Evolutionary conservation across 768 basidiomycete genomes (phyloP).

Genomic region (Rickenella mellea): DNA sequence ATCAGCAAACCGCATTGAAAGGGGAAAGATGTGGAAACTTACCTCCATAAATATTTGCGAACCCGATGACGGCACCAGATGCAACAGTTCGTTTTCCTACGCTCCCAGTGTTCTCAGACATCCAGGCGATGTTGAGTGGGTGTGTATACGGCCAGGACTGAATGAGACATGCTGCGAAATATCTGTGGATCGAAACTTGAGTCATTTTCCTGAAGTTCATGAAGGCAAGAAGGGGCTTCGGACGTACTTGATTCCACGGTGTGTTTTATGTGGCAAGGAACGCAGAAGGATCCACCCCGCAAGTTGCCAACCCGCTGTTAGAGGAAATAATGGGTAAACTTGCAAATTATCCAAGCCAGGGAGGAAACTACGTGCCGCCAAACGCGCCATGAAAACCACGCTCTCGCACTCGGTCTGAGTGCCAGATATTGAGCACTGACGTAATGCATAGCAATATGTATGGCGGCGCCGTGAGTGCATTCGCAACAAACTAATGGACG

Average conservation of each 20-base stretch:
- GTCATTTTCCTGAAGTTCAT: no score
- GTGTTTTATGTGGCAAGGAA: neutral
- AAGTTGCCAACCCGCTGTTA: neutral
- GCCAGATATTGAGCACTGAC: neutral
- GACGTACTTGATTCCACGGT: neutral
- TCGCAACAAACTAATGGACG: neutral
- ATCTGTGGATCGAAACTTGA: neutral
- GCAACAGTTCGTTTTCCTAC: conserved; percentile 12
- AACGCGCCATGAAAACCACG: neutral
- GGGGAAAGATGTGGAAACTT: neutral
- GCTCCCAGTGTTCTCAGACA: neutral
- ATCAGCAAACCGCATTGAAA: neutral
- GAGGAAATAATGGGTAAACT: neutral
- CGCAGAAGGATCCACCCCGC: neutral
- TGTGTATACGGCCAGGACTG: conserved; percentile 1
- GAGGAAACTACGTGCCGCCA: neutral
- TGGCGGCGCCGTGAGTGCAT: neutral
- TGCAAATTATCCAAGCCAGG: neutral
- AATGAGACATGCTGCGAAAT: neutral
- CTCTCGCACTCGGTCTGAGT: neutral
- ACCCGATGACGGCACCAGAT: conserved; percentile 25
- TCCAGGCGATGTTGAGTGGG: neutral
- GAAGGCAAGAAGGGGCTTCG: no score
- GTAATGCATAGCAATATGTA: neutral
- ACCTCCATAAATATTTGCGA: conserved; percentile 16